phyloP scores from a whole-genome alignment of 495 filamentous ascomycete species.

The Echria macrotheca region DNA sequence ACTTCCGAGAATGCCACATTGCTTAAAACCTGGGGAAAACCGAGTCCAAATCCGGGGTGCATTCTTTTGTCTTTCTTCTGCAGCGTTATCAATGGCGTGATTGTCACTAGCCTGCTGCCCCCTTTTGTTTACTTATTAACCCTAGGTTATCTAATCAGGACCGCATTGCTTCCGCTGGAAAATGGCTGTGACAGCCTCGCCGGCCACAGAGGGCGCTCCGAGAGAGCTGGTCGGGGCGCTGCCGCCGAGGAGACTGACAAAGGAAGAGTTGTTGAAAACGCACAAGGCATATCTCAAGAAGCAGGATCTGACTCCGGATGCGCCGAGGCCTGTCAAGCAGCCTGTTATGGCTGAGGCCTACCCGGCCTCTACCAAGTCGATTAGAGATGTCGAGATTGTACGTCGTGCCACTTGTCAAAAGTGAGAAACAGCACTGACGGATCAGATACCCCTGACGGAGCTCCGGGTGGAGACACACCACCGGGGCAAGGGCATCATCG shows the following conservation, averaged over 20 bases:
- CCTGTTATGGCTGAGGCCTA: conserved; percentile 27
- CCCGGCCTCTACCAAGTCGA: conserved; percentile 28
- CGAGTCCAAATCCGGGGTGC: neutral
- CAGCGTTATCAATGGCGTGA: neutral
- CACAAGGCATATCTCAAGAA: conserved; percentile 28
- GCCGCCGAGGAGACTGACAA: conserved; percentile 19
- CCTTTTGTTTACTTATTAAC: conserved; percentile 3
- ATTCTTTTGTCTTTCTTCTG: neutral
- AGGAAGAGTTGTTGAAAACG: conserved; percentile 28
- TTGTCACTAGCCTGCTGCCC: neutral
- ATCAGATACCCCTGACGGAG: conserved; percentile 26
- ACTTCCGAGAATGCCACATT: conserved; percentile 34
- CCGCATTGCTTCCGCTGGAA: no score
- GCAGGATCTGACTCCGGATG: conserved; percentile 22
- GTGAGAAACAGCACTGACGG: no score
- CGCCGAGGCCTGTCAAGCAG: conserved; percentile 31
- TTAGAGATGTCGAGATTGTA: conserved; percentile 31
- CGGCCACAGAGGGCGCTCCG: neutral
- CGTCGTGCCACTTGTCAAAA: no score
- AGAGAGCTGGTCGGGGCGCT: conserved; percentile 9
- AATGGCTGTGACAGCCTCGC: conserved; percentile 9
- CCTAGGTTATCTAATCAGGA: neutral
- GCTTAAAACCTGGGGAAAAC: conserved; percentile 9
- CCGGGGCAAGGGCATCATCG: conserved; percentile 38
- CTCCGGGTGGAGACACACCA: conserved; percentile 49